Evolutionary conservation across 108 stramenopile genomes (phyloP), one percentile per base, ranked within the genome.

Genomic region (Cyclostephanos tholiformis): DNA sequence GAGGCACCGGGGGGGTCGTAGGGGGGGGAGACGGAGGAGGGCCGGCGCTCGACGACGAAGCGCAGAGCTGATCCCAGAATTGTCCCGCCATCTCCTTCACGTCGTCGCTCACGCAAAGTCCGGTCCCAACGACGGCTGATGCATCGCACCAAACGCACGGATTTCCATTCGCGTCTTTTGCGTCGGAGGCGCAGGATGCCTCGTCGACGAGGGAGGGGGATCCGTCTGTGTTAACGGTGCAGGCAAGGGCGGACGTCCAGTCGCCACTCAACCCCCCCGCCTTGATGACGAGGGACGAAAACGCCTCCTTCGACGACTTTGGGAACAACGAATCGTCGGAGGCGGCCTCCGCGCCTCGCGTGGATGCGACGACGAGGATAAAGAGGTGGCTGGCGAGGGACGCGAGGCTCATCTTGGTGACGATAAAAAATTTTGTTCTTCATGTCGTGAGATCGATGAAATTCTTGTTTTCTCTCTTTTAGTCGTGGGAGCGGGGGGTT

Each of bases 71-170:
- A 35, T 74, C 74, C 74, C 80, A 81, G 38, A 30, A 81, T 30
- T 38, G 58, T 11, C 73, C 74, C 13, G 66, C 10, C 14, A 71
- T 14, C 2, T 64, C 48, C 65, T 71, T 70, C 9, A 63, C 63
- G 49, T 48, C 58, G 23, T 29, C n/a, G 64, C 38, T 75, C 10
- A 81, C 57, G 39, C 80, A 81, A 1, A 71, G 19, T 13, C 80
- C 80, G 22, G 44, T 22, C 2, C 69, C 69, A 6, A 69, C 23
- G 51, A 62, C 13, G 4, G 63, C n/a, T 12, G 80, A 39, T 2
- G 69, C 60, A 38, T 71, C 74, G 69, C 80, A 81, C 80, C 80
- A 81, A 6, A 75, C 63, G 58, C 80, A 81, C 6, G 80, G 11
- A 16, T 74, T 26, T 20, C 68, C 65, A 25, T 64, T 38, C 29